Evolutionary conservation across 345 rosid genomes (phyloP).

Genomic region (Lenwebbia sp.): DNA sequence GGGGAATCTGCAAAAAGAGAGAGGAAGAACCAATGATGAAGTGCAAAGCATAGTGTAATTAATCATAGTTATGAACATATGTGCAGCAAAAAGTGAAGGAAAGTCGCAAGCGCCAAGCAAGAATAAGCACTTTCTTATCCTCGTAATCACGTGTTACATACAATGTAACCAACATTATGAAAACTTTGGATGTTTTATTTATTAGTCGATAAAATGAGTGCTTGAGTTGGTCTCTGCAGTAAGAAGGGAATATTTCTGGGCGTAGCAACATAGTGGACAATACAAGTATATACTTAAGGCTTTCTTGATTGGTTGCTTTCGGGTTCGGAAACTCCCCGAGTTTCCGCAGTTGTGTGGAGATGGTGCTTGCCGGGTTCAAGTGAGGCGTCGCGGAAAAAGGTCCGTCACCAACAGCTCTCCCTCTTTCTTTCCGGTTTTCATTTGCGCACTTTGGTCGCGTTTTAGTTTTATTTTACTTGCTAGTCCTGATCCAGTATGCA

Average conservation of each 20-base stretch:
- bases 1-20: background rate
- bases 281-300: background rate
- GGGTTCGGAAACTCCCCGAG: background rate
- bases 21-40: too few relatives aligned
- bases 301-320: too few relatives aligned
- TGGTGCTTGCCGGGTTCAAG: background rate
- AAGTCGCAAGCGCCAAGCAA: background rate
- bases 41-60: background rate
- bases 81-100: background rate
- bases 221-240: background rate
- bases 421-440: background rate
- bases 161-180: too few relatives aligned
- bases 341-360: background rate
- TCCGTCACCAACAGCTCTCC: background rate
- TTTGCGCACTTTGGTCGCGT: background rate
- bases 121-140: background rate
- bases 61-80: background rate
- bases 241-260: background rate
- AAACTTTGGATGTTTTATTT: background rate
- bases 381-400: background rate
- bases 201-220: background rate
- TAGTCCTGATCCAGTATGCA: background rate
- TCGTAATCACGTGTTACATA: background rate
- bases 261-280: background rate
- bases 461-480: background rate